Conservation (phyloP, 805 yeast genomes). For the Candida saitoana region DNA sequence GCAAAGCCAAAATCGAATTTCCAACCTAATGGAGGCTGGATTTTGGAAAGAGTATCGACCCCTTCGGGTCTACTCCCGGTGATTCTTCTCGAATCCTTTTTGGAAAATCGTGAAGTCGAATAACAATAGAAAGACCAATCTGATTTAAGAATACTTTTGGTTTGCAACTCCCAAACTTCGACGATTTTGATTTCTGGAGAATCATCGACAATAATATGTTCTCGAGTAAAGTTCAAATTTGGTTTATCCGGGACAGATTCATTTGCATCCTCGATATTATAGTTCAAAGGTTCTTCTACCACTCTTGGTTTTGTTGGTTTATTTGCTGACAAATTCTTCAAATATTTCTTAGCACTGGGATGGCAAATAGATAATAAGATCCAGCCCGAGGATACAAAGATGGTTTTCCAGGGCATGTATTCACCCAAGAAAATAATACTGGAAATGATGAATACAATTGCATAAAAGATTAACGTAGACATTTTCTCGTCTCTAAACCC, state of each 20-base stretch:
- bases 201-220: constrained; percentile 67
- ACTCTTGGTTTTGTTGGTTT: constrained; percentile 15
- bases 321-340: constrained; percentile 12
- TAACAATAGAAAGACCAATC: constrained; percentile 61
- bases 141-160: constrained; percentile 54
- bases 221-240: constrained; percentile 13
- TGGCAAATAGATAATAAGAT: constrained; percentile 47
- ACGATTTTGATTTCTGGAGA: constrained; percentile 57
- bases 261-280: constrained; percentile 3
- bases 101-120: constrained; percentile 53
- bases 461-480: constrained; percentile 56
- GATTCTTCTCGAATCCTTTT: constrained; percentile 35
- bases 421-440: constrained; percentile 44
- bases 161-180: constrained; percentile 74
- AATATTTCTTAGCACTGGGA: constrained; percentile 46
- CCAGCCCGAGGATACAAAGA: constrained; percentile 63
- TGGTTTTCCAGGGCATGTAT: constrained; percentile 60
- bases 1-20: constrained; percentile 50
- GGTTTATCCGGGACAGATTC: neutral
- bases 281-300: constrained; percentile 23
- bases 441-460: constrained; percentile 25
- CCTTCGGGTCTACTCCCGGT: constrained; percentile 64
- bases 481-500: constrained; percentile 67
- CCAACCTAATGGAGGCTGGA: constrained; percentile 74
- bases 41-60: constrained; percentile 46